These are phyloP conservation scores for Apiotrichum sp. DNA, from an alignment of 1,284 basidiomycete genomes.

Conservation along the genomic window DNA sequence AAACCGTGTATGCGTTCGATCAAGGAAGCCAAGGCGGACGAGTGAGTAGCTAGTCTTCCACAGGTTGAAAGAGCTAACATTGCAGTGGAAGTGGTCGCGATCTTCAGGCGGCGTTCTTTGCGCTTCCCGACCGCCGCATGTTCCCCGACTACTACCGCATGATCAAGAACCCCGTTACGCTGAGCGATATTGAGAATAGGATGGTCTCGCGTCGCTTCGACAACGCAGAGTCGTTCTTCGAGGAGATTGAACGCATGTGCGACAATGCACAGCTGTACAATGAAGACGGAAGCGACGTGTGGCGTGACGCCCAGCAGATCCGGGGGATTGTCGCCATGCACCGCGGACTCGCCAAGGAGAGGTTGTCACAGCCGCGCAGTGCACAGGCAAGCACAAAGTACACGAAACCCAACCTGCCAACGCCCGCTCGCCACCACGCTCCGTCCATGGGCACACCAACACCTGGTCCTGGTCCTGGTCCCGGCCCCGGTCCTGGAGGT, in stretches of 20 bases:
- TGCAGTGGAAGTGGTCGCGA: slow-evolving; percentile 54
- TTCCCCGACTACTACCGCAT: slow-evolving; percentile 91
- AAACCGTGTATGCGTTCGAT: slow-evolving; percentile 40
- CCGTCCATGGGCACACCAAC: not conserved
- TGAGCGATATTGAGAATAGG: slow-evolving; percentile 75
- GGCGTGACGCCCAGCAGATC: slow-evolving; percentile 68
- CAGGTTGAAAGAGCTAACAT: not conserved
- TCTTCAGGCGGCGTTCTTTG: slow-evolving; percentile 66
- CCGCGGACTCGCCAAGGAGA: slow-evolving; percentile 13
- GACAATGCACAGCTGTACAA: slow-evolving; percentile 88
- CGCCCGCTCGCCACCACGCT: slow-evolving; percentile 1
- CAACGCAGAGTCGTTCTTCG: slow-evolving; percentile 63
- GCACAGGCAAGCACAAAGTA: not conserved
- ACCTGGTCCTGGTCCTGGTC: not conserved
- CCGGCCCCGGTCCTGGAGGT: no score
- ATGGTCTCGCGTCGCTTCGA: slow-evolving; percentile 62
- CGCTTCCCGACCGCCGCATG: slow-evolving; percentile 64
- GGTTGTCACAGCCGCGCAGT: slow-evolving; percentile 5
- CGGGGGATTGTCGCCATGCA: slow-evolving; percentile 9
- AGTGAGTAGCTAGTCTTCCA: slow-evolving; percentile 23
- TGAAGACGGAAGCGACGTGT: slow-evolving; percentile 75
- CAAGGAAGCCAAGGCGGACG: slow-evolving; percentile 32
- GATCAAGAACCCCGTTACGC: slow-evolving; percentile 75
- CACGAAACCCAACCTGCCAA: not conserved
- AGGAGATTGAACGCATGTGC: slow-evolving; percentile 80